Conservation (phyloP, 169 alveolate species). For the Amoebophrya sp. region DNA sequence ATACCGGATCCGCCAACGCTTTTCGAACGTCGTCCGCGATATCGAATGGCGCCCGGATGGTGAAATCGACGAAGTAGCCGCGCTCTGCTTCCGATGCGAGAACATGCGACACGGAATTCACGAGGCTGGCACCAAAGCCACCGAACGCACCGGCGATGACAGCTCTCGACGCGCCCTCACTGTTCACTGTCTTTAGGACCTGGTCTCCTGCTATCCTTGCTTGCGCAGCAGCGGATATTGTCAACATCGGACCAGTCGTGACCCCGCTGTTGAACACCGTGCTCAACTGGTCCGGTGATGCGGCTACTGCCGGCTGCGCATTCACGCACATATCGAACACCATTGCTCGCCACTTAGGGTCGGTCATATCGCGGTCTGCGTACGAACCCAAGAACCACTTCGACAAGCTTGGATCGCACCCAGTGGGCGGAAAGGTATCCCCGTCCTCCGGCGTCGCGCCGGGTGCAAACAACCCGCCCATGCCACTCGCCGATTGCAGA, state of each 20-base stretch:
- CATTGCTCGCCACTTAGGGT: neutral
- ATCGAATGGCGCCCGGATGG: neutral
- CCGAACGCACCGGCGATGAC: too few relatives aligned
- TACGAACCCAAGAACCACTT: neutral
- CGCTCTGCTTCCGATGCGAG: neutral
- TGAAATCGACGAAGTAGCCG: neutral
- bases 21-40: neutral
- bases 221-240: too few relatives aligned
- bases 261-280: too few relatives aligned
- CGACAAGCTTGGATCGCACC: neutral
- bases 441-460: too few relatives aligned
- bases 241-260: too few relatives aligned
- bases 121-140: neutral
- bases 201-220: too few relatives aligned
- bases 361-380: neutral
- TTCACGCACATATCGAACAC: neutral
- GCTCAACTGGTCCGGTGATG: too few relatives aligned
- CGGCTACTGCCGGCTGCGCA: too few relatives aligned
- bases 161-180: too few relatives aligned
- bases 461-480: too few relatives aligned
- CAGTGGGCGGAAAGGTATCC: neutral
- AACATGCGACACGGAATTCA: neutral
- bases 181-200: too few relatives aligned
- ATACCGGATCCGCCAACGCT: neutral
- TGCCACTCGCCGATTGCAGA: too few relatives aligned